Conservation (phyloP, 306 rosid genomes). For the Cicer arietinum region DNA sequence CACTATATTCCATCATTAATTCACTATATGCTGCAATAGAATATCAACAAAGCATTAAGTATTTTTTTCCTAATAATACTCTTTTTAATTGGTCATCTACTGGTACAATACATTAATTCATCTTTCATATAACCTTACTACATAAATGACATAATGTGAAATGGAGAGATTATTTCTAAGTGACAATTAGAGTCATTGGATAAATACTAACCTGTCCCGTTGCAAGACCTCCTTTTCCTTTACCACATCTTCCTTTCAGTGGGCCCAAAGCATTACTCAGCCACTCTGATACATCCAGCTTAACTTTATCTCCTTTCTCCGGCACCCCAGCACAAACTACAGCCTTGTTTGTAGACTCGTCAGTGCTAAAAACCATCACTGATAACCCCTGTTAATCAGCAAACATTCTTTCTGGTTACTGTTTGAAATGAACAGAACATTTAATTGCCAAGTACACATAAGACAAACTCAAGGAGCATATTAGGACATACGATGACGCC, state of each 20-base stretch:
- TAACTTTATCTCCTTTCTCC: slow-evolving; percentile 58
- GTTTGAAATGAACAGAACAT: slow-evolving; percentile 26
- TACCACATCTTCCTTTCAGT: slow-evolving; percentile 86
- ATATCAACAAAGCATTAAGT: slow-evolving; percentile 5
- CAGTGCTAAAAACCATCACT: slow-evolving; percentile 91
- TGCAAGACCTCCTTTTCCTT: slow-evolving; percentile 95
- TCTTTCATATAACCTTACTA: not conserved
- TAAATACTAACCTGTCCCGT: slow-evolving; percentile 86
- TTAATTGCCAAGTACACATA: not conserved
- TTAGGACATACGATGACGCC: slow-evolving; percentile 14
- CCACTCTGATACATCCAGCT: slow-evolving; percentile 94
- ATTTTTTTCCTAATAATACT: not conserved
- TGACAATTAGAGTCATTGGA: not conserved
- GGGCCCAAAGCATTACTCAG: slow-evolving; percentile 80
- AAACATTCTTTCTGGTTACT: slow-evolving; percentile 41
- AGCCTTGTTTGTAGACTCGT: slow-evolving; percentile 80
- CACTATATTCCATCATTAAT: no score
- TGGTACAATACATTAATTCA: not conserved
- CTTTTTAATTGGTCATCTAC: not conserved
- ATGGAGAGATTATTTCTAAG: not conserved
- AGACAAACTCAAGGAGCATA: slow-evolving; percentile 21
- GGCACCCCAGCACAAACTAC: slow-evolving; percentile 98
- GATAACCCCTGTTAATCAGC: slow-evolving; percentile 73
- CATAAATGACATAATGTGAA: not conserved
- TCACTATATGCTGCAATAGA: not conserved